Conservation (phyloP, 192 early-diverging fungal genomes). For the Coemansia asiatica region DNA sequence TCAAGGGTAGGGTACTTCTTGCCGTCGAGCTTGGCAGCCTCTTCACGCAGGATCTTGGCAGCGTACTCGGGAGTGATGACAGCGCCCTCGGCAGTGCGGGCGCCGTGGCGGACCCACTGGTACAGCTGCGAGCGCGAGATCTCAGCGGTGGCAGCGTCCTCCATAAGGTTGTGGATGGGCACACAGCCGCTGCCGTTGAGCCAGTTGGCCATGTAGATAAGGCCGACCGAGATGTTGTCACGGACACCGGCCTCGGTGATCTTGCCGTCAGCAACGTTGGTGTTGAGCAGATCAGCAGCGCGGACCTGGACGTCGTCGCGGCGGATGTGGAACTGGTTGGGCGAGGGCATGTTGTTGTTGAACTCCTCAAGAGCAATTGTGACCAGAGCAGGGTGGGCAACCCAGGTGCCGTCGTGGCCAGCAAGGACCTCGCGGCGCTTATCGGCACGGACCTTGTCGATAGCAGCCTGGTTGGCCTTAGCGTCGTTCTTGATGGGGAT, state of each 20-base stretch:
- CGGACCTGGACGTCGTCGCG: constrained; percentile 89
- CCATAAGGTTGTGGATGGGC: constrained; percentile 98
- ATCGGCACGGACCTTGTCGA: constrained; percentile 92
- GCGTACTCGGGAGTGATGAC: constrained; percentile 77
- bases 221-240: constrained; percentile 87
- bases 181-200: constrained; percentile 93
- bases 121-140: constrained; percentile 96
- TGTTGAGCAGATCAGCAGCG: constrained; percentile 80
- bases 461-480: constrained; percentile 84
- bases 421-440: constrained; percentile 95
- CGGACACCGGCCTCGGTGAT: constrained; percentile 92
- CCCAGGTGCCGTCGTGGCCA: constrained; percentile 95
- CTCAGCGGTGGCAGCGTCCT: constrained; percentile 97
- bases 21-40: constrained; percentile 72
- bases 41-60: constrained; percentile 82
- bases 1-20: constrained; percentile 49
- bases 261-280: constrained; percentile 64
- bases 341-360: constrained; percentile 91
- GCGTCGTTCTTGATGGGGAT: constrained; percentile 97
- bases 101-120: constrained; percentile 93
- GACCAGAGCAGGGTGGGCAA: constrained; percentile 96
- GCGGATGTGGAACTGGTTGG: constrained; percentile 92
- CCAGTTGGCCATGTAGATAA: constrained; percentile 97
- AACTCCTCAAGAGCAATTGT: constrained; percentile 87
- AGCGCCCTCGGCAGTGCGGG: constrained; percentile 79